phyloP scores from a whole-genome alignment of 495 filamentous ascomycete genomes.

The Podospora fimiseda region DNA sequence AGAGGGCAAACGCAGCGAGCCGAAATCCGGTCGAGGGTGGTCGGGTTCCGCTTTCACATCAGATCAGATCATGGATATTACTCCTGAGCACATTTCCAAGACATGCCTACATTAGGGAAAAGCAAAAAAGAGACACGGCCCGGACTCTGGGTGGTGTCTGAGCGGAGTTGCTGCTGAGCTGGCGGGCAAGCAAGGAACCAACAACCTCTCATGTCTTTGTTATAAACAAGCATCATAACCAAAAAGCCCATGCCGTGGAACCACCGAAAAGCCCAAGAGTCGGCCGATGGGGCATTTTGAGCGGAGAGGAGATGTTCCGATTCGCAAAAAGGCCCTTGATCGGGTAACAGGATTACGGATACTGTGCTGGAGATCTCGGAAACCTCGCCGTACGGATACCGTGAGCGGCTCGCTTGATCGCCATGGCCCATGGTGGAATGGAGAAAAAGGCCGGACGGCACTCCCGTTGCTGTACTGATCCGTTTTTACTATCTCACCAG shows the following conservation, averaged over 20 bases:
- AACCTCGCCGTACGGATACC: neutral
- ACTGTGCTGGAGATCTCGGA: slow-evolving; percentile 11
- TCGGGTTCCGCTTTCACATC: too few relatives aligned
- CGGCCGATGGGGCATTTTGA: slow-evolving; percentile 8
- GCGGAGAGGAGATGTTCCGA: slow-evolving; percentile 5
- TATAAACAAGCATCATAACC: neutral
- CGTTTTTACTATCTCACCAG: slow-evolving; percentile 2
- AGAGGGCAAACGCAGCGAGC: too few relatives aligned
- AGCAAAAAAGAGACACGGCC: neutral
- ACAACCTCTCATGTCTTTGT: neutral
- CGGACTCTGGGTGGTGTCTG: neutral
- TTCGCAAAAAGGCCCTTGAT: neutral
- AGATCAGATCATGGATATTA: neutral
- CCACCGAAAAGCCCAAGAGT: slow-evolving; percentile 1
- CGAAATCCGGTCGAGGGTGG: slow-evolving; percentile 17
- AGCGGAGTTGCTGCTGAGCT: neutral
- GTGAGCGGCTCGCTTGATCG: neutral
- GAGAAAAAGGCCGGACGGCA: neutral
- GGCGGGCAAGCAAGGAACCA: too few relatives aligned
- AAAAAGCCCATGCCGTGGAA: slow-evolving; percentile 12
- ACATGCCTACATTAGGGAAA: neutral
- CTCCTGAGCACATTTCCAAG: neutral
- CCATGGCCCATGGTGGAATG: neutral
- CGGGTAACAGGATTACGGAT: neutral
- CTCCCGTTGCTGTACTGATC: neutral